Conservation (phyloP, 208 protist species). For the Histomonas meleagridis region DNA sequence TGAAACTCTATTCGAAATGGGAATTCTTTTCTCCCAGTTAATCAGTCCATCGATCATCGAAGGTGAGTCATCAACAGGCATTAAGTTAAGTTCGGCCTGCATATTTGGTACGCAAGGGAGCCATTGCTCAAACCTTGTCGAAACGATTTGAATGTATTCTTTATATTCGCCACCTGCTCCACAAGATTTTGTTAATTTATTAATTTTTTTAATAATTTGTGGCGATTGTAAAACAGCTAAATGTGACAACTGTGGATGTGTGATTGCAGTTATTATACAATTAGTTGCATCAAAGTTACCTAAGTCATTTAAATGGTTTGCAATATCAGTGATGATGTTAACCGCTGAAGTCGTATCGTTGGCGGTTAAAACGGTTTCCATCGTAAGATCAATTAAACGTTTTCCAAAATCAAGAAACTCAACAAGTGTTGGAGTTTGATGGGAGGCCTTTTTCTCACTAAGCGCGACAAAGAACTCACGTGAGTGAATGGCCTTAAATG, state of each 20-base stretch:
- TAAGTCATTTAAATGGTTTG: not conserved
- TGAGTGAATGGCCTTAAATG: constrained; percentile 17
- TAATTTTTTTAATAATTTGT: not conserved
- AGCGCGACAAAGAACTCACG: not conserved
- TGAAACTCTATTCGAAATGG: not conserved
- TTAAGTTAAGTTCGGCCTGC: not conserved
- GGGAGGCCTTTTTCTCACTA: not conserved
- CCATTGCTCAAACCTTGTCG: not conserved
- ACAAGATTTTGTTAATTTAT: too few relatives aligned
- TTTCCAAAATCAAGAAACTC: constrained; percentile 25
- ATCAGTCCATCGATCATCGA: not conserved
- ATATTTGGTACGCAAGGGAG: not conserved
- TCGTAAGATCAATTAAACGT: not conserved
- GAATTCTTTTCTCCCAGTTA: not conserved
- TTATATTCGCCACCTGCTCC: not conserved
- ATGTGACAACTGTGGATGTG: too few relatives aligned
- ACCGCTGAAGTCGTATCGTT: not conserved
- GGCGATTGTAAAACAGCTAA: not conserved
- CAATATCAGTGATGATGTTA: not conserved
- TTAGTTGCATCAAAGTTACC: not conserved
- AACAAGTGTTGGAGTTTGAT: constrained; percentile 1
- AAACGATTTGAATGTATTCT: not conserved
- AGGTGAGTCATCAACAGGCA: not conserved
- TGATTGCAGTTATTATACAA: not conserved
- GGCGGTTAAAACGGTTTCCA: not conserved